A percentile compares a stretch with the other conserved stretches of the same genome.
Evolutionary conservation across 495 filamentous ascomycete species (phyloP).

Genomic region (Talaromyces wortmannii): DNA sequence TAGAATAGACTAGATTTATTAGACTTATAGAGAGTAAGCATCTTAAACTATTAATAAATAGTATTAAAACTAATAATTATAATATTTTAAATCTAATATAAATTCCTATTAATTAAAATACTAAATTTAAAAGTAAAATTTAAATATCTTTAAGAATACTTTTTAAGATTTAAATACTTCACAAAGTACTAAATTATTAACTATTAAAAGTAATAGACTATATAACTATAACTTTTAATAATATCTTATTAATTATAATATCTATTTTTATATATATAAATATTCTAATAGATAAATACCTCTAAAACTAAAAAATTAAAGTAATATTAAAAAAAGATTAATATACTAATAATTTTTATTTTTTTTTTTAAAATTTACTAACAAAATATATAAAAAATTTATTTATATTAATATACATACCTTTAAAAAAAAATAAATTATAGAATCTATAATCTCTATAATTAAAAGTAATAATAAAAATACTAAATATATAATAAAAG

Average conservation of each 20-base stretch:
- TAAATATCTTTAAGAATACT: not conserved
- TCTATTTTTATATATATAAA: slow-evolving; percentile 16
- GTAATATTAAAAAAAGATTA: slow-evolving; percentile 18
- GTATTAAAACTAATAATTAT: not conserved
- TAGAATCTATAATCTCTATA: slow-evolving; percentile 15
- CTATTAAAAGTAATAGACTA: not conserved
- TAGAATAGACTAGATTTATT: not conserved
- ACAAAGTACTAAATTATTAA: not conserved
- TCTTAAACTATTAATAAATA: not conserved
- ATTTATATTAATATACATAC: slow-evolving; percentile 16
- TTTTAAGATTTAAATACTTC: not conserved
- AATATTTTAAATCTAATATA: not conserved
- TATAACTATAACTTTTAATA: slow-evolving; percentile 11
- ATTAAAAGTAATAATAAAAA: slow-evolving; percentile 19
- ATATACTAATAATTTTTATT: slow-evolving; percentile 23
- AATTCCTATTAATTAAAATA: not conserved
- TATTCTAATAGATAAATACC: slow-evolving; percentile 2
- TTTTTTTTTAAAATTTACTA: slow-evolving; percentile 26
- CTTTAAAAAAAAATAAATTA: slow-evolving; percentile 21
- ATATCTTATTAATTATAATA: slow-evolving; percentile 19
- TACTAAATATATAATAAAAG: slow-evolving; percentile 9
- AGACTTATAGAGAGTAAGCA: slow-evolving; percentile 1
- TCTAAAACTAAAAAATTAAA: slow-evolving; percentile 16
- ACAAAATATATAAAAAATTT: slow-evolving; percentile 19
- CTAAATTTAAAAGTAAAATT: not conserved